These are phyloP conservation scores for Triticum dicoccoides DNA, from an alignment of 176 grass and related monocot genomes.

Conservation along the genomic window DNA sequence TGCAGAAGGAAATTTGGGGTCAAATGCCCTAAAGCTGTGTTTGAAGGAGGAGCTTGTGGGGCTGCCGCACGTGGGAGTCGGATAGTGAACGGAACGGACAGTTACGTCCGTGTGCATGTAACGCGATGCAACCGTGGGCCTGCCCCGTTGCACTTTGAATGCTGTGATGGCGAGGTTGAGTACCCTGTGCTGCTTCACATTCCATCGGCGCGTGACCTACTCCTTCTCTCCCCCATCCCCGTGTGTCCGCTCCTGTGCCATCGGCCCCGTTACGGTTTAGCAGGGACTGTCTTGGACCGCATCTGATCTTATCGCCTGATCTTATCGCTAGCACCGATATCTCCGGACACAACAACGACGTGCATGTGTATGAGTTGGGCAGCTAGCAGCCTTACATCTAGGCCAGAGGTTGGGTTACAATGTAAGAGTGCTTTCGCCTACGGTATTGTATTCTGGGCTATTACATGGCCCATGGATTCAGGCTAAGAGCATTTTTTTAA, in stretches of 20 bases:
- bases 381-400: no score
- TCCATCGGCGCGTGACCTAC: background rate
- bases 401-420: background rate
- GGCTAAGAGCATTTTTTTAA: no score
- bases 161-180: slow-evolving; percentile 24
- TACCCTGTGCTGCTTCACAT: background rate
- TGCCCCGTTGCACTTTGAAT: slow-evolving; percentile 35
- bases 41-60: background rate
- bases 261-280: background rate
- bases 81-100: slow-evolving; percentile 19
- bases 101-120: slow-evolving; percentile 1
- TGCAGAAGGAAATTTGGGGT: no score
- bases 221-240: background rate
- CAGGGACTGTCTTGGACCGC: no score
- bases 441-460: no score
- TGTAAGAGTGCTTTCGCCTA: no score
- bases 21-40: background rate
- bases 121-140: slow-evolving; percentile 30
- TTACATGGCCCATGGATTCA: no score
- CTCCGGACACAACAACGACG: background rate
- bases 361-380: background rate
- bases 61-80: slow-evolving; percentile 34
- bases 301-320: background rate
- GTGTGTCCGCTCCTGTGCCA: background rate
- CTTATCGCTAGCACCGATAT: background rate